phyloP scores from a whole-genome alignment of 1,284 basidiomycete genomes.

The Ustilago nuda region DNA sequence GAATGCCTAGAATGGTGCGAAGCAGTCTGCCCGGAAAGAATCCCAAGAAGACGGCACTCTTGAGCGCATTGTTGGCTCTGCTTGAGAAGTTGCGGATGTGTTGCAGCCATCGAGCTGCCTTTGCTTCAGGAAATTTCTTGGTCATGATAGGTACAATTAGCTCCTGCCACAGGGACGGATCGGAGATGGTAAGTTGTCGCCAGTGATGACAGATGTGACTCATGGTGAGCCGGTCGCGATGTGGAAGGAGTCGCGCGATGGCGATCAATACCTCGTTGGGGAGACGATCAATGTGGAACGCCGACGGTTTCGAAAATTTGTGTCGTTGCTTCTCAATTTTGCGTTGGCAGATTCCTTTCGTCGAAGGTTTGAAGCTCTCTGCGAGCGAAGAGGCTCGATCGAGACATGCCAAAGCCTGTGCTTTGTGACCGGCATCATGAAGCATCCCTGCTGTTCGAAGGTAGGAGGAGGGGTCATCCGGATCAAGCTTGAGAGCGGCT shows the following conservation, averaged over 20 bases:
- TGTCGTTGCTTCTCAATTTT: conserved; percentile 26
- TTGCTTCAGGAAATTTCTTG: background rate
- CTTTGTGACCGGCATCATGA: conserved; percentile 5
- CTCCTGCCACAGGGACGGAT: conserved; percentile 13
- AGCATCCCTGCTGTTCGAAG: conserved; percentile 33
- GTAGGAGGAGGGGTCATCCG: conserved; percentile 22
- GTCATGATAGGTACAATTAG: background rate
- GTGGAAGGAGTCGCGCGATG: conserved; percentile 15
- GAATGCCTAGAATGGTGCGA: conserved; percentile 5
- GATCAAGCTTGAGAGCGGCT: conserved; percentile 38
- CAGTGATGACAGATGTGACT: conserved; percentile 22
- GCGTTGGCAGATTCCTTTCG: conserved; percentile 7
- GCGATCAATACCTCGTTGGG: conserved; percentile 23
- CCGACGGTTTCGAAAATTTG: background rate
- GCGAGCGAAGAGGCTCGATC: conserved; percentile 12
- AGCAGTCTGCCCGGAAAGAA: conserved; percentile 3
- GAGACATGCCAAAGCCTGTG: conserved; percentile 28
- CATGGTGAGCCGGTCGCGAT: conserved; percentile 1
- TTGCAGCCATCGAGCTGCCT: conserved; percentile 10
- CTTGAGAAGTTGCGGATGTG: conserved; percentile 6
- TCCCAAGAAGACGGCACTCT: conserved; percentile 2
- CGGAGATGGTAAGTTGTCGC: conserved; percentile 11
- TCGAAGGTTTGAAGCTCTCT: conserved; percentile 1
- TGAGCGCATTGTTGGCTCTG: conserved; percentile 19
- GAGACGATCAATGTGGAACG: conserved; percentile 6